Evolutionary conservation across 148 eudicot species (phyloP), one percentile per base, ranked within the genome.

Genomic region (Rhododendron kiyosumense): DNA sequence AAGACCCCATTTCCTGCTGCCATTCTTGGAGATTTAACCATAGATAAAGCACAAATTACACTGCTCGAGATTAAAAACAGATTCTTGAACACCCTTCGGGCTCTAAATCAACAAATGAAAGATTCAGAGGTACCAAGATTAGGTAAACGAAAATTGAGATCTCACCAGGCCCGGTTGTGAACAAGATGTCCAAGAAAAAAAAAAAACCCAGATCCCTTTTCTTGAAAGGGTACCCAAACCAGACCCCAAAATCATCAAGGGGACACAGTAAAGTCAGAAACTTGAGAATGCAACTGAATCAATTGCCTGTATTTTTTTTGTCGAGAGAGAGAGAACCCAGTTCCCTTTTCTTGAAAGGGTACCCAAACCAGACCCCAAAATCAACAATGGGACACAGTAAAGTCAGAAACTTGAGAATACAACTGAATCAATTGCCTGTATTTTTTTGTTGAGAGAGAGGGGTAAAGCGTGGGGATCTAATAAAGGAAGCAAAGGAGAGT

Each of bases 1-100:
- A 94, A 90, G 51, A 91, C 34, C 83, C 95, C 94, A 89, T 91
- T 94, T 73, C 92, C 91, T 82, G 93, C 88, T 45, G 81, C 15
- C 95, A 90, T 92, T 86, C 67, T 49, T 26, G 81, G n/a, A 54
- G 86, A 81, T 82, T 89, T 86, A 81, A 90, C 88, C 88, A 89
- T 84, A 17, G 71, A 83, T 69, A 4, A 48, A 80, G 13, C 71
- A 85, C 12, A 85, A 30, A 67, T 43, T 38, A 78, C 26, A 43
- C 22, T 74, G 59, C 83, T 34, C n/a, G 36, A 75, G 1, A 22
- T 75, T 81, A 52, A 7, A 54, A 20, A 73, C 4, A 15, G 76
- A 14, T 13, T 71, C 76, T 71, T 71, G 36, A 71, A 15, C 30
- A 14, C 76, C 76, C 76, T 71, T 11, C 2, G 6, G 76, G 20